Conservation (phyloP, 257 asterid species). For the Solanum ossicruentum region DNA sequence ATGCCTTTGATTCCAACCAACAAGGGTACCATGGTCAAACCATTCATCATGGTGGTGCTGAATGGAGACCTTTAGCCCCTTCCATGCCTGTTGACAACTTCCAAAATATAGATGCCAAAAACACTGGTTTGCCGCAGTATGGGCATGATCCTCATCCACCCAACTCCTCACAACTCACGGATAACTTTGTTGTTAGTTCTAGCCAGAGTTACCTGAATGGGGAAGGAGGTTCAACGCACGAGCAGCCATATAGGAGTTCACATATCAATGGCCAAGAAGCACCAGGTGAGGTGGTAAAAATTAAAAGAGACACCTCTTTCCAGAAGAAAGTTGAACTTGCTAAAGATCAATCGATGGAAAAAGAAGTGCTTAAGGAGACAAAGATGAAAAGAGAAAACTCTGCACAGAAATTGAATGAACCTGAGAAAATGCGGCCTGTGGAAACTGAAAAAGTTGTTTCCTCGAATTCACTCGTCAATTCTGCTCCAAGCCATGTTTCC, state of each 20-base stretch:
- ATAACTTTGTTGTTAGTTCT: slow-evolving; percentile 25
- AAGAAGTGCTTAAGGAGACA: slow-evolving; percentile 29
- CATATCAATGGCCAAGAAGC: slow-evolving; percentile 20
- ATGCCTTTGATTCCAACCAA: slow-evolving; percentile 27
- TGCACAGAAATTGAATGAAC: slow-evolving; percentile 26
- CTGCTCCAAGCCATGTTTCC: slow-evolving; percentile 12
- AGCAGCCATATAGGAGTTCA: slow-evolving; percentile 21
- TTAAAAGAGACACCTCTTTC: slow-evolving; percentile 19
- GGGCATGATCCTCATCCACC: slow-evolving; percentile 31
- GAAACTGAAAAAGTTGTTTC: slow-evolving; percentile 32
- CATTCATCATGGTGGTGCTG: slow-evolving; percentile 31
- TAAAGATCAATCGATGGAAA: slow-evolving; percentile 28
- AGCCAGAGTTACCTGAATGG: slow-evolving; percentile 22
- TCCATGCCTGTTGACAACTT: slow-evolving; percentile 18
- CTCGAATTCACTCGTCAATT: slow-evolving; percentile 15
- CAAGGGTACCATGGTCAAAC: slow-evolving; percentile 24
- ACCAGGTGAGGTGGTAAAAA: slow-evolving; percentile 20
- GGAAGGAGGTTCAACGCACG: slow-evolving; percentile 20
- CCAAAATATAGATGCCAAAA: slow-evolving; percentile 20
- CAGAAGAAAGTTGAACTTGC: slow-evolving; percentile 30
- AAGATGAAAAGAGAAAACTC: slow-evolving; percentile 42
- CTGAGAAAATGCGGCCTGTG: slow-evolving; percentile 19
- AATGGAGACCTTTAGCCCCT: slow-evolving; percentile 29
- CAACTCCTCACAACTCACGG: slow-evolving; percentile 21
- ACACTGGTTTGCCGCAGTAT: slow-evolving; percentile 9